A percentile compares a stretch with the other conserved stretches of the same genome.
Conservation (phyloP, 2,329 filamentous ascomycete species). For the Albifimbria verrucaria region DNA sequence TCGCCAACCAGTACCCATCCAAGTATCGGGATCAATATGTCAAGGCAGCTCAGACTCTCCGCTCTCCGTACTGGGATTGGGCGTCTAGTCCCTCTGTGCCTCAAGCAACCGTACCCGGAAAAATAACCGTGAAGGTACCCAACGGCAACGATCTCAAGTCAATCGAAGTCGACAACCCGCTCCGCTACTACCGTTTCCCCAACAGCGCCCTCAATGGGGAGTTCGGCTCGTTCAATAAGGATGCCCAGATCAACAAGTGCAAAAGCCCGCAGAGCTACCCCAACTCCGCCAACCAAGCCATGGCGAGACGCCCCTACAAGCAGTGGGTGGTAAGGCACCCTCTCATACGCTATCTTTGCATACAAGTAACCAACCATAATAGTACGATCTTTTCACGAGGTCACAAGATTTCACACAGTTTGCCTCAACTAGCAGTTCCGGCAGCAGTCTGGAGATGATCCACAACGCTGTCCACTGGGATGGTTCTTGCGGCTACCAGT, state of each 20-base stretch:
- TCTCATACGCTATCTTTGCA: background rate
- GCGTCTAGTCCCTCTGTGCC: slow-evolving; percentile 33
- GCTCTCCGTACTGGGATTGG: slow-evolving; percentile 47
- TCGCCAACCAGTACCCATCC: slow-evolving; percentile 35
- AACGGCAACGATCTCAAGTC: slow-evolving; percentile 13
- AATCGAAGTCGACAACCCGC: slow-evolving; percentile 36
- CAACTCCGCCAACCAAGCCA: slow-evolving; percentile 21
- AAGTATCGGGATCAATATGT: slow-evolving; percentile 25
- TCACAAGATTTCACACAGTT: slow-evolving; percentile 18
- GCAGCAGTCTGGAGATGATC: slow-evolving; percentile 28
- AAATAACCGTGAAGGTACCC: slow-evolving; percentile 6
- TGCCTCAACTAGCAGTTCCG: slow-evolving; percentile 15
- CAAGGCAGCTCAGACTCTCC: slow-evolving; percentile 34
- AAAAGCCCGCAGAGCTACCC: slow-evolving; percentile 26
- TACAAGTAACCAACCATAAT: background rate
- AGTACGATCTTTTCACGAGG: slow-evolving; percentile 28
- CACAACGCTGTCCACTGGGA: slow-evolving; percentile 27
- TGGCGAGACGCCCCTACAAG: slow-evolving; percentile 21
- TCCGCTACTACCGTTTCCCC: slow-evolving; percentile 44
- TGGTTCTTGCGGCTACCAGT: slow-evolving; percentile 23
- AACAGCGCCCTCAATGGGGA: slow-evolving; percentile 25
- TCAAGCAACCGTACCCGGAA: slow-evolving; percentile 17
- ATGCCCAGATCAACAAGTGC: slow-evolving; percentile 25
- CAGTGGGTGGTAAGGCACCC: slow-evolving; percentile 29
- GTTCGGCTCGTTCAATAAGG: slow-evolving; percentile 24